Evolutionary conservation across 129 eudicot genomes (phyloP).

Genomic region (Lactuca saligna): DNA sequence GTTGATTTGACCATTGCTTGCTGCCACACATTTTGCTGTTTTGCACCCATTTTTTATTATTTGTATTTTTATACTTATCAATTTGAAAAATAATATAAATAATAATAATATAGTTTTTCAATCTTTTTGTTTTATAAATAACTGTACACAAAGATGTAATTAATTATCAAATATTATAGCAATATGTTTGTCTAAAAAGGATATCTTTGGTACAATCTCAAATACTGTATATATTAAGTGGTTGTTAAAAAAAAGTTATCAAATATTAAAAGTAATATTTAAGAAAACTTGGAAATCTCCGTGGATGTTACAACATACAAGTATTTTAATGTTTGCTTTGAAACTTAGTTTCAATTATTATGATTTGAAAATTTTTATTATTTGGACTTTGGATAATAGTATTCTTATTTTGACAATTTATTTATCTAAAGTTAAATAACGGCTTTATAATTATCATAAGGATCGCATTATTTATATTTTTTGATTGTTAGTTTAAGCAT

Average conservation of each 20-base stretch:
- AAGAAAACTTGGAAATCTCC: not conserved
- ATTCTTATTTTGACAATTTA: no score
- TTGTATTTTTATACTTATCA: conserved; percentile 12
- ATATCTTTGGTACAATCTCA: no score
- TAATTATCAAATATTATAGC: no score
- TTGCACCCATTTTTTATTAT: conserved; percentile 14
- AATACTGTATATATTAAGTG: no score
- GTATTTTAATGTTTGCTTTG: not conserved
- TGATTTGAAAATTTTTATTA: not conserved
- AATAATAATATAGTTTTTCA: not conserved
- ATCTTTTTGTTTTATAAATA: conserved; percentile 1
- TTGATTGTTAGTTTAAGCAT: no score
- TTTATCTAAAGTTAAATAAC: no score
- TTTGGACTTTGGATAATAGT: not conserved
- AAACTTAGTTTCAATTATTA: no score
- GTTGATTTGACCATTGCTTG: conserved; percentile 37
- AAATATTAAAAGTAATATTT: no score
- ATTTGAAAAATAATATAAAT: not conserved
- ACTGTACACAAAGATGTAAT: not conserved
- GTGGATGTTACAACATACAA: not conserved
- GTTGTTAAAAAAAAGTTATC: no score
- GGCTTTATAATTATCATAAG: no score
- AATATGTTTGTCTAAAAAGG: no score
- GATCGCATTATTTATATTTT: no score
- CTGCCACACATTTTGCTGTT: conserved; percentile 22